Evolutionary conservation across 169 alveolate species (phyloP).

Genomic region (Plasmodium cynomolgi): DNA sequence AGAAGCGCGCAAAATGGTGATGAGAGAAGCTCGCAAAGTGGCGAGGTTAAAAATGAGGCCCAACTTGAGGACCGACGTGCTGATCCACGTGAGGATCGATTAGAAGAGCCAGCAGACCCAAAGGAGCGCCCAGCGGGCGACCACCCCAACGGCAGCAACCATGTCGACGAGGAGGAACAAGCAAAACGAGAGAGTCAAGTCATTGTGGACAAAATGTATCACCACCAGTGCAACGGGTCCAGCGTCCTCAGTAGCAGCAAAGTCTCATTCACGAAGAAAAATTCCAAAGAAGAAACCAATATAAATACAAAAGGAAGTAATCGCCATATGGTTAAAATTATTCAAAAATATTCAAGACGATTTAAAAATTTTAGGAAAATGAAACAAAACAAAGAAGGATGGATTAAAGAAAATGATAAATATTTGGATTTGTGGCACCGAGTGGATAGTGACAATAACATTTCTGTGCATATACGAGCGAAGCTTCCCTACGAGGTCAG

Average conservation of each 20-base stretch:
- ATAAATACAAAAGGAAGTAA: constrained; percentile 37
- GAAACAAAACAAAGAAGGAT: constrained; percentile 77
- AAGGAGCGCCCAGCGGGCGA: background rate
- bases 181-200: background rate
- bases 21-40: background rate
- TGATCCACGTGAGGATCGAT: background rate
- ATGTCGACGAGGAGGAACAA: background rate
- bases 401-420: constrained; percentile 73
- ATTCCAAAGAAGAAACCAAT: background rate
- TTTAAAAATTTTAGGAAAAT: constrained; percentile 71
- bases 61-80: background rate
- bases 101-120: background rate
- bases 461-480: constrained; percentile 79
- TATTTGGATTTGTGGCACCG: constrained; percentile 79
- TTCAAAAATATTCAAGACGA: constrained; percentile 75
- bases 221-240: constrained; percentile 17
- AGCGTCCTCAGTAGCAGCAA: constrained; percentile 4
- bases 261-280: background rate
- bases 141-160: background rate
- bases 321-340: constrained; percentile 77
- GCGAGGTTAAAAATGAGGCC: background rate
- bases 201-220: constrained; percentile 36
- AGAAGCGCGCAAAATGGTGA: background rate
- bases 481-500: constrained; percentile 77
- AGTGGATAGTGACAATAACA: constrained; percentile 77